Evolutionary conservation across 768 basidiomycete genomes (phyloP).

Genomic region (Hericium coralloides): DNA sequence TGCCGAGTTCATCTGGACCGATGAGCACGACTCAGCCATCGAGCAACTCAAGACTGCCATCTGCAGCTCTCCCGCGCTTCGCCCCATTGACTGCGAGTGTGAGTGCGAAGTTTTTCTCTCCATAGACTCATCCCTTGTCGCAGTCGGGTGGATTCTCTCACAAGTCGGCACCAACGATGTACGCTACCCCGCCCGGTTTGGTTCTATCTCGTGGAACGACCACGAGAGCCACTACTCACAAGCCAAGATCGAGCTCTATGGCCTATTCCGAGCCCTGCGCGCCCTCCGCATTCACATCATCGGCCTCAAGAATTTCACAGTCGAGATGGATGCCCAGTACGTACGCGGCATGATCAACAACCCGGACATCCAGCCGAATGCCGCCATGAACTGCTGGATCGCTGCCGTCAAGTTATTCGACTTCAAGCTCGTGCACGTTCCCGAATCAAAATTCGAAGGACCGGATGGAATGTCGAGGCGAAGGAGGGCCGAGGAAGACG

Average conservation of each 20-base stretch:
- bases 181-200: constrained; percentile 22
- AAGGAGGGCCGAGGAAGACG: background rate
- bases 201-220: constrained; percentile 27
- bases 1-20: constrained; percentile 10
- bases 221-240: constrained; percentile 13
- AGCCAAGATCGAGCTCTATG: constrained; percentile 15
- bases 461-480: constrained; percentile 24
- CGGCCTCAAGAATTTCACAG: constrained; percentile 20
- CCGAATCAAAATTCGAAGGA: constrained; percentile 14
- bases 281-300: constrained; percentile 14
- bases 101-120: constrained; percentile 6
- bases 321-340: constrained; percentile 31
- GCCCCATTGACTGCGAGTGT: constrained; percentile 7
- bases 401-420: constrained; percentile 28
- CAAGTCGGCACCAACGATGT: constrained; percentile 14
- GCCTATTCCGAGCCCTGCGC: constrained; percentile 12
- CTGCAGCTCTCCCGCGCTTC: background rate
- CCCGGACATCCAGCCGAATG: constrained; percentile 28
- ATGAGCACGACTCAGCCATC: constrained; percentile 7
- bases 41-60: constrained; percentile 6
- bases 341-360: constrained; percentile 32
- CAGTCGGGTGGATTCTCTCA: constrained; percentile 15
- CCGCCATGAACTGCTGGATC: constrained; percentile 34
- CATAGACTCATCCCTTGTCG: constrained; percentile 13
- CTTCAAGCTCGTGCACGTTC: constrained; percentile 29